phyloP scores from a whole-genome alignment of 208 protist species.

The Trypanosoma platydactyli region DNA sequence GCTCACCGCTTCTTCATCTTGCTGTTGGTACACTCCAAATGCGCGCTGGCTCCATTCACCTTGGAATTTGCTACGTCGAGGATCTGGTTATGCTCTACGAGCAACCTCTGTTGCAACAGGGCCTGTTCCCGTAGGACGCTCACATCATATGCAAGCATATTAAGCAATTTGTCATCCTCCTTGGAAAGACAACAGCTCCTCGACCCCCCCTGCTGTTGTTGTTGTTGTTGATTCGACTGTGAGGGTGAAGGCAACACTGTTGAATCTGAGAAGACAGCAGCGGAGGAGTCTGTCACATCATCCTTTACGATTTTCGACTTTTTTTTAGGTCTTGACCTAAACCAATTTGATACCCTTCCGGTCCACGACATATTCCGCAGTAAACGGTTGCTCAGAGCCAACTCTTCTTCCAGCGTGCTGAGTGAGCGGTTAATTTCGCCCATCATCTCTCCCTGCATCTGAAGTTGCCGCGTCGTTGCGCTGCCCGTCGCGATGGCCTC shows the following conservation, averaged over 20 bases:
- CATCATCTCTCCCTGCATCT: slow-evolving; percentile 25
- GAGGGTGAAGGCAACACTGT: background rate
- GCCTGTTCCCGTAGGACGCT: slow-evolving; percentile 11
- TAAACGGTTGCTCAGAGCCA: slow-evolving; percentile 14
- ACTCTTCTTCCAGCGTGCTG: slow-evolving; percentile 14
- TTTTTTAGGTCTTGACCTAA: slow-evolving; percentile 1
- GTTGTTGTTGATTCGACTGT: background rate
- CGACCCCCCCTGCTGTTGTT: background rate
- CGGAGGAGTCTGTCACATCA: background rate
- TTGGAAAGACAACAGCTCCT: background rate
- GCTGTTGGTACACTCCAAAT: slow-evolving; percentile 13
- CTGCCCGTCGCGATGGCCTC: slow-evolving; percentile 5
- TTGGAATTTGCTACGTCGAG: slow-evolving; percentile 15
- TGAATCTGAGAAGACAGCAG: too few species aligned
- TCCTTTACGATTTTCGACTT: background rate
- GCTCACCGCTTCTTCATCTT: slow-evolving; percentile 12
- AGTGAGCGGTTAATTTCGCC: slow-evolving; percentile 9
- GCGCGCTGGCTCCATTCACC: slow-evolving; percentile 2
- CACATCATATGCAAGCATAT: slow-evolving; percentile 22
- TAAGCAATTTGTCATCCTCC: slow-evolving; percentile 27
- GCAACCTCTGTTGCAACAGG: slow-evolving; percentile 13
- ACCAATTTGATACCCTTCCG: slow-evolving; percentile 18
- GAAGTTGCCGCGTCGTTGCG: slow-evolving; percentile 1
- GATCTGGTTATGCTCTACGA: slow-evolving; percentile 12
- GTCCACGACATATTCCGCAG: slow-evolving; percentile 22